A percentile compares a stretch with the other conserved stretches of the same genome.
phyloP scores from a whole-genome alignment of 1,139 yeast genomes.

The Sugiyamaella japonica region DNA sequence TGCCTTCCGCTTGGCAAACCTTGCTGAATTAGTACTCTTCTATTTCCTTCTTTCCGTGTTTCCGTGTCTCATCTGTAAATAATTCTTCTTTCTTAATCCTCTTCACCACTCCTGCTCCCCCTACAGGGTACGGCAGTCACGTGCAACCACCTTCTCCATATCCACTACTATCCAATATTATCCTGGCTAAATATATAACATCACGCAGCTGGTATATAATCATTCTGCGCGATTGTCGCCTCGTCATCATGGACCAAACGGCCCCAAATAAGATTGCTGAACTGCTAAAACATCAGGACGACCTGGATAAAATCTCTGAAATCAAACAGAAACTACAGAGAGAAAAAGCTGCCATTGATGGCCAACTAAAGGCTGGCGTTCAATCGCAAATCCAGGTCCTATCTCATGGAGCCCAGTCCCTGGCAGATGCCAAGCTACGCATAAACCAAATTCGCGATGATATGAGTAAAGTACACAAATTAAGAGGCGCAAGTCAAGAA shows the following conservation, averaged over 20 bases:
- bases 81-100: no score
- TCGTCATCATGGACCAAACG: constrained; percentile 12
- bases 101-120: no score
- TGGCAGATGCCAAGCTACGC: constrained; percentile 36
- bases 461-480: constrained; percentile 34
- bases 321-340: constrained; percentile 61
- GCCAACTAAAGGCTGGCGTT: constrained; percentile 64
- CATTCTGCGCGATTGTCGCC: no score
- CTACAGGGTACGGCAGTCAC: background rate
- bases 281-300: constrained; percentile 37
- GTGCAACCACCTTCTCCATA: background rate
- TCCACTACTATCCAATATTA: background rate
- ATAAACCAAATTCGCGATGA: constrained; percentile 37
- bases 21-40: no score
- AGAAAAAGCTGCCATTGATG: constrained; percentile 73
- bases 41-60: no score
- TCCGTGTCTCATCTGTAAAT: no score
- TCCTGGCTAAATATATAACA: background rate
- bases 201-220: background rate
- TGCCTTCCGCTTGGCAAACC: no score
- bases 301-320: constrained; percentile 55
- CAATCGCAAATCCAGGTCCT: constrained; percentile 59
- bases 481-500: constrained; percentile 36
- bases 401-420: constrained; percentile 40
- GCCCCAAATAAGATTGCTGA: constrained; percentile 31